Conservation (phyloP, 2,329 filamentous ascomycete genomes). For the Lasiodiplodia theobromae region DNA sequence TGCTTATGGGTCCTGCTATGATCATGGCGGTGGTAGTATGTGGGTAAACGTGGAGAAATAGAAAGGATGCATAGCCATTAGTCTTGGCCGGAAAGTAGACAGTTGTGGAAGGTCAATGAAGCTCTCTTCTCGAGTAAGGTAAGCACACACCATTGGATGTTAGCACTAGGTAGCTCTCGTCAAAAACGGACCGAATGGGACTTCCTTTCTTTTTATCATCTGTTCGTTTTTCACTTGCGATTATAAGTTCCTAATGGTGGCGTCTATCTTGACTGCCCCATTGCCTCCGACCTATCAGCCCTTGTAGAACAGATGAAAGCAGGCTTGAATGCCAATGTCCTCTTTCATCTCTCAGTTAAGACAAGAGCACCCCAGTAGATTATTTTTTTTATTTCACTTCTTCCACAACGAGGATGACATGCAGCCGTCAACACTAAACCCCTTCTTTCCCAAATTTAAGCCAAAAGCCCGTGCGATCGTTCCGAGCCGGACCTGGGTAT, state of each 20-base stretch:
- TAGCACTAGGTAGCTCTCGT: no score
- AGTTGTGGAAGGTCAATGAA: no score
- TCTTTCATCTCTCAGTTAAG: neutral
- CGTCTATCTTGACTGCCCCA: neutral
- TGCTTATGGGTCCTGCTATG: no score
- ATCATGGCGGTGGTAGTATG: no score
- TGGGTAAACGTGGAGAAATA: no score
- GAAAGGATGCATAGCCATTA: no score
- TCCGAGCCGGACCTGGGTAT: conserved; percentile 26
- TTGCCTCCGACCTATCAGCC: neutral
- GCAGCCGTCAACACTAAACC: conserved; percentile 5
- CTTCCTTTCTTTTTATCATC: no score
- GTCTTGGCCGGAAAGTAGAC: no score
- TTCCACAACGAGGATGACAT: neutral
- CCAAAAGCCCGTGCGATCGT: conserved; percentile 19
- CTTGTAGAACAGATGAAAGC: neutral
- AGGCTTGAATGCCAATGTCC: neutral
- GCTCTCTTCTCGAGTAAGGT: neutral
- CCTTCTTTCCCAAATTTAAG: conserved; percentile 12
- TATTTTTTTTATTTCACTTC: neutral
- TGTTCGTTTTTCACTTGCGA: neutral
- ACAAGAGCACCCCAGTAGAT: neutral
- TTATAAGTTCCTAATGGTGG: neutral
- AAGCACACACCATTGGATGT: neutral
- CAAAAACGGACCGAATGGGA: no score